Percentiles rank a stretch among this genome's conserved stretches.
Conservation (phyloP, 2,329 filamentous ascomycete species). For the Pyrenophora seminiperda region DNA sequence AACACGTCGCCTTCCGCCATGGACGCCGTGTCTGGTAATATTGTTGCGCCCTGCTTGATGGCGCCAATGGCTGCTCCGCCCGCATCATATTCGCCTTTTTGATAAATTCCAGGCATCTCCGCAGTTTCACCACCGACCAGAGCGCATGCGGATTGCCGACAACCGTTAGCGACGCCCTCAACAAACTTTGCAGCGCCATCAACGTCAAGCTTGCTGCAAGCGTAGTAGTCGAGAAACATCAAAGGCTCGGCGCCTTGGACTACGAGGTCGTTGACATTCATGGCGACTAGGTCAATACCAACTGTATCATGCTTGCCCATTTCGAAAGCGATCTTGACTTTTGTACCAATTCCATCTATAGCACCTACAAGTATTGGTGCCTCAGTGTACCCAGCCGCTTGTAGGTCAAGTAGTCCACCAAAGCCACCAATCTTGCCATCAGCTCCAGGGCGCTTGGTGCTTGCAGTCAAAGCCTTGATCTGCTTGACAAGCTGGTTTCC, state of each 20-base stretch:
- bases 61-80: slow-evolving; percentile 89
- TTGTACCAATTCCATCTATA: slow-evolving; percentile 95
- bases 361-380: slow-evolving; percentile 87
- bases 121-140: slow-evolving; percentile 97
- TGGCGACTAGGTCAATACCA: slow-evolving; percentile 94
- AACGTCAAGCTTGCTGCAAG: slow-evolving; percentile 84
- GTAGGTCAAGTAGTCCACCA: slow-evolving; percentile 82
- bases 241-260: slow-evolving; percentile 94
- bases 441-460: slow-evolving; percentile 82
- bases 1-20: slow-evolving; percentile 87
- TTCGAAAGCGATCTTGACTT: slow-evolving; percentile 92
- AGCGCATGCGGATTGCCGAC: slow-evolving; percentile 81
- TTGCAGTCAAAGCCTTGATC: slow-evolving; percentile 88
- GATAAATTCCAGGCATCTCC: slow-evolving; percentile 97
- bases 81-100: slow-evolving; percentile 87
- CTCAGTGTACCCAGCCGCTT: slow-evolving; percentile 72
- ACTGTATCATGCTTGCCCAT: slow-evolving; percentile 92
- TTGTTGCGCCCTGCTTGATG: slow-evolving; percentile 66
- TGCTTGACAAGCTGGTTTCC: slow-evolving; percentile 90
- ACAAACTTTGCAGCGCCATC: slow-evolving; percentile 83
- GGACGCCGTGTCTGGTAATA: slow-evolving; percentile 74
- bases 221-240: slow-evolving; percentile 98
- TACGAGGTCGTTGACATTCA: slow-evolving; percentile 98
- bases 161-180: slow-evolving; percentile 85
- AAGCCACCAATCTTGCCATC: slow-evolving; percentile 96